Evolutionary conservation across 192 early-diverging fungal species (phyloP).

Genomic region (Diversispora epigaea): DNA sequence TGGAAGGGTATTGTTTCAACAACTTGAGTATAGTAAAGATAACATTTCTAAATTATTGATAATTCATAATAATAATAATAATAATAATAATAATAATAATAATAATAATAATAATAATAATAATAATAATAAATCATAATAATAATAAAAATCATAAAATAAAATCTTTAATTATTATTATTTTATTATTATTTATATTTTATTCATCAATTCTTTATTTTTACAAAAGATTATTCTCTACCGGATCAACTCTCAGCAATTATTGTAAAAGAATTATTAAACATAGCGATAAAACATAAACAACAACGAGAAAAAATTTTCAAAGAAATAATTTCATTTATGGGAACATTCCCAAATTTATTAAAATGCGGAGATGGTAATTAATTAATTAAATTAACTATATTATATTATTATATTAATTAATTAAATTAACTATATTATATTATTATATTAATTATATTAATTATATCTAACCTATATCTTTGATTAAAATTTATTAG

Average conservation of each 20-base stretch:
- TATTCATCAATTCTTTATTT: not conserved
- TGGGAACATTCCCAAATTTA: constrained; percentile 34
- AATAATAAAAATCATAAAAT: constrained; percentile 3
- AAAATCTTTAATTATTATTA: not conserved
- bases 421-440: no score
- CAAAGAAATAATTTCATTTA: constrained; percentile 35
- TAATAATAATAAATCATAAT: constrained; percentile 17
- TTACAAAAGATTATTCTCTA: constrained; percentile 34
- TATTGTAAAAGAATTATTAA: constrained; percentile 37
- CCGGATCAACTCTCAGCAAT: constrained; percentile 36
- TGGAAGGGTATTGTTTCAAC: constrained; percentile 16
- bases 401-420: no score
- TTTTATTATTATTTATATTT: not conserved
- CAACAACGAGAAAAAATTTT: constrained; percentile 38
- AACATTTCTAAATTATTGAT: no score
- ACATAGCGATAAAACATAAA: constrained; percentile 35
- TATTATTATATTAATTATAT: no score
- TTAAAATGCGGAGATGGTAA: constrained; percentile 36
- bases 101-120: no score
- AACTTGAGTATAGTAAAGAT: not conserved
- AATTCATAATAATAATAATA: no score
- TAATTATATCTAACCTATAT: no score
- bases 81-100: no score
- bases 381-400: no score
- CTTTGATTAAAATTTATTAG: constrained; percentile 18